A percentile compares a stretch with the other conserved stretches of the same genome.
Evolutionary conservation across 1,284 basidiomycete genomes (phyloP).

Genomic region (Malassezia psittaci): DNA sequence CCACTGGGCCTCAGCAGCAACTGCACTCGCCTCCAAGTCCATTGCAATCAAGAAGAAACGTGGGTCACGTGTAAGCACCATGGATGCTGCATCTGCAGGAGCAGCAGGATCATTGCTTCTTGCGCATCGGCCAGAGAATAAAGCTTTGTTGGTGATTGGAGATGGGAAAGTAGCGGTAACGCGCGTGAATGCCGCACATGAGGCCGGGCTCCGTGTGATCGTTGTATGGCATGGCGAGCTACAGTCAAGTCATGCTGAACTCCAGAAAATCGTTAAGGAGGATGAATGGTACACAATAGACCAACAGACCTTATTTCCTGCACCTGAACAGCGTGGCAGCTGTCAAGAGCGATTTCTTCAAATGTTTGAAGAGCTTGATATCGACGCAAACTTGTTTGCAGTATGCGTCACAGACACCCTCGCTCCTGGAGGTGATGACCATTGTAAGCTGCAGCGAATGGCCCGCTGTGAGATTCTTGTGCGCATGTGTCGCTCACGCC

Average conservation of each 20-base stretch:
- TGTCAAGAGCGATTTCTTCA: neutral
- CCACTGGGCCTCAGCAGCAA: slow-evolving; percentile 14
- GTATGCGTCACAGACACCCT: slow-evolving; percentile 46
- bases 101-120: slow-evolving; percentile 13
- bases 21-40: slow-evolving; percentile 4
- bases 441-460: neutral
- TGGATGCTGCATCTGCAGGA: neutral
- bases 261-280: neutral
- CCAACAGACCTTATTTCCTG: slow-evolving; percentile 7
- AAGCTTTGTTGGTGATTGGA: slow-evolving; percentile 10
- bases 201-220: slow-evolving; percentile 1
- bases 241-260: neutral
- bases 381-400: slow-evolving; percentile 24
- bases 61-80: neutral
- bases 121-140: slow-evolving; percentile 9
- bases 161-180: slow-evolving; percentile 1
- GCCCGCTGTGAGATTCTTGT: slow-evolving; percentile 20
- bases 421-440: slow-evolving; percentile 21
- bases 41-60: neutral
- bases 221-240: slow-evolving; percentile 5
- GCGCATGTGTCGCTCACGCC: slow-evolving; percentile 36
- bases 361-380: slow-evolving; percentile 7
- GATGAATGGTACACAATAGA: neutral
- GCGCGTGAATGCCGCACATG: neutral
- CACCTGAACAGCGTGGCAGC: neutral